Base-by-base conservation (phyloP, 2,329 filamentous ascomycete species). In the Bimuria novae-zelandiae region DNA sequence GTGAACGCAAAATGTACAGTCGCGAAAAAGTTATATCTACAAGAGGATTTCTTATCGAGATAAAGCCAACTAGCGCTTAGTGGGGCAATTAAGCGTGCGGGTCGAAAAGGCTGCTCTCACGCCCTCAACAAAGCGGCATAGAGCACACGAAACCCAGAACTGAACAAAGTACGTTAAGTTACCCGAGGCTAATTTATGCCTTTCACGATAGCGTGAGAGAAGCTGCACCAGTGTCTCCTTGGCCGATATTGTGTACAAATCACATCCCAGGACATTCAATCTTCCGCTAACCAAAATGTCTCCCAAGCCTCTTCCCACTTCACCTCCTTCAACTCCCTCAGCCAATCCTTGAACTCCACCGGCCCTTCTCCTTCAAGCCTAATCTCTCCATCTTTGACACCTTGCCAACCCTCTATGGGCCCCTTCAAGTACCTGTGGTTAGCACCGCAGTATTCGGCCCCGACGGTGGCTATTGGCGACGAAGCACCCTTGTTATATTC, bases 281-380 rank as follows among this genome's bases (percentile, higher is more conserved):
- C 54, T 30, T 60, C 52, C 29, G 30, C 53, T 11, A 39, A 43
- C 63, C 61, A 67, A 35, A 53, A 64, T 11, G 8, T 36, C 25
- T 58, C 52, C 62, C 62, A 68, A 22, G 61, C 63, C 19, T 54
- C 48, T 14, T 29, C 40, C 64, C 61, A 68, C 29, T 51, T 54
- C 19, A 56, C 52, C 30, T 63, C 54, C 42, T 62, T 59, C 27
- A 63, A 25, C 7, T 43, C 51, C 27, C 46, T 48, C 7, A 65
- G 19, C 62, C 60, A 66, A 1, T 55, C 54, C 32, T 46, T 51
- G 10, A 66, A 57, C 7, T 52, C 14, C 2, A 61, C 14, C 22
- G 53, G 41, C 12, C 58, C 54, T 2, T 52, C 36, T 7, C 39
- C 51, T 10, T 54, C 51, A 21, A 55, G 27, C 30, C 46, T 32